Evolutionary conservation across 2,329 filamentous ascomycete genomes (phyloP).

Genomic region (Talaromyces verruculosus): DNA sequence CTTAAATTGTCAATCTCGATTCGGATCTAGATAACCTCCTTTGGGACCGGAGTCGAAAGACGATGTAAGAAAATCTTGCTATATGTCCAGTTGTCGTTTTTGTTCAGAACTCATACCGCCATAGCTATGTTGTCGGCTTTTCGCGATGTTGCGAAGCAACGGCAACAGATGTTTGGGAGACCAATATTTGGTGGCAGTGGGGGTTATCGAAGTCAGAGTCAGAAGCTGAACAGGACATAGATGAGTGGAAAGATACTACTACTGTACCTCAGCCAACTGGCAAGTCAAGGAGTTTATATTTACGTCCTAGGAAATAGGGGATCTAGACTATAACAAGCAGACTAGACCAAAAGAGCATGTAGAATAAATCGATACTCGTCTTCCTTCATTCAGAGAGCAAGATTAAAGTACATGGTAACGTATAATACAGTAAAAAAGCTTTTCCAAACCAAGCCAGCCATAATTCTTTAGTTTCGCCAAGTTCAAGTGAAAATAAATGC

Average conservation of each 20-base stretch:
- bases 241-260: neutral
- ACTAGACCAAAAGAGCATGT: neutral
- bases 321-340: neutral
- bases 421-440: conserved; percentile 16
- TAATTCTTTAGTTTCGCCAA: conserved; percentile 14
- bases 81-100: too few relatives aligned
- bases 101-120: too few relatives aligned
- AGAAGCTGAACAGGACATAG: neutral
- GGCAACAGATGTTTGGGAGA: neutral
- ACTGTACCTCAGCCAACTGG: neutral
- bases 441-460: conserved; percentile 11
- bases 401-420: conserved; percentile 17
- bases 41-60: too few relatives aligned
- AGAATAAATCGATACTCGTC: neutral
- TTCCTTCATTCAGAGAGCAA: conserved; percentile 6
- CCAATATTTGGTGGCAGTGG: neutral
- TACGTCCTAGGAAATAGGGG: neutral
- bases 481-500: conserved; percentile 14
- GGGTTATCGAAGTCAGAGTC: neutral
- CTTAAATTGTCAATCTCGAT: too few relatives aligned
- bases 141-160: neutral
- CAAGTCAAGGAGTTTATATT: neutral
- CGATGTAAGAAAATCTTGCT: too few relatives aligned
- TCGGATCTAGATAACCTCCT: too few relatives aligned
- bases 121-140: too few relatives aligned